Evolutionary conservation across 2,329 filamentous ascomycete genomes (phyloP).

Genomic region (Microdochium bolleyi): DNA sequence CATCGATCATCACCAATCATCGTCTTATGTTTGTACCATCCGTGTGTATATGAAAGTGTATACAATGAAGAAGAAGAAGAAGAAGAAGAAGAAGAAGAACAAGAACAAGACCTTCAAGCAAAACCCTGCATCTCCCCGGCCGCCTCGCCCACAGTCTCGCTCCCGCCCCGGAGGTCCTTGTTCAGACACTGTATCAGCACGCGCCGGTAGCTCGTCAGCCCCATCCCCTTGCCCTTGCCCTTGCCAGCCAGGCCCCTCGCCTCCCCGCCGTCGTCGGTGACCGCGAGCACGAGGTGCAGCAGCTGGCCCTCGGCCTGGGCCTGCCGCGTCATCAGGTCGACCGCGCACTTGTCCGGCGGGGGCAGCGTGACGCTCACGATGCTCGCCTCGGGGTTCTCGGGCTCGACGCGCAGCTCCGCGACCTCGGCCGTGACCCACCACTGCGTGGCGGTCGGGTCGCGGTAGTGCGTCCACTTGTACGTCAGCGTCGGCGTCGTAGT

Average conservation of each 20-base stretch:
- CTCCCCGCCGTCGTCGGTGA: conserved; percentile 32
- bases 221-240: too few species aligned
- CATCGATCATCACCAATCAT: too few species aligned
- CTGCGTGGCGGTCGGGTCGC: conserved; percentile 20
- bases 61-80: too few species aligned
- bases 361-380: conserved; percentile 28
- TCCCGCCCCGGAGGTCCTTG: conserved; percentile 7
- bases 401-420: conserved; percentile 22
- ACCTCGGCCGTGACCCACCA: conserved; percentile 31
- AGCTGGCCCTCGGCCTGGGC: conserved; percentile 29
- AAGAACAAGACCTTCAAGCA: too few species aligned
- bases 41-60: too few species aligned
- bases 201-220: conserved; percentile 37
- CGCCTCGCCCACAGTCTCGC: background rate
- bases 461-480: background rate
- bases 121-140: background rate
- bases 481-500: too few species aligned
- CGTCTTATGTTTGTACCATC: too few species aligned
- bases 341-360: conserved; percentile 29
- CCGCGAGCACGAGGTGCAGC: conserved; percentile 41
- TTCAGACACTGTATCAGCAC: conserved; percentile 27
- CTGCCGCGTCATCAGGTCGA: conserved; percentile 22
- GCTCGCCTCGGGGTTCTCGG: conserved; percentile 9
- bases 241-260: too few species aligned
- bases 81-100: too few species aligned